Percentiles rank a stretch among this genome's conserved stretches.
Conservation (phyloP, 2,329 filamentous ascomycete genomes). For the Furcasterigmium sp. region DNA sequence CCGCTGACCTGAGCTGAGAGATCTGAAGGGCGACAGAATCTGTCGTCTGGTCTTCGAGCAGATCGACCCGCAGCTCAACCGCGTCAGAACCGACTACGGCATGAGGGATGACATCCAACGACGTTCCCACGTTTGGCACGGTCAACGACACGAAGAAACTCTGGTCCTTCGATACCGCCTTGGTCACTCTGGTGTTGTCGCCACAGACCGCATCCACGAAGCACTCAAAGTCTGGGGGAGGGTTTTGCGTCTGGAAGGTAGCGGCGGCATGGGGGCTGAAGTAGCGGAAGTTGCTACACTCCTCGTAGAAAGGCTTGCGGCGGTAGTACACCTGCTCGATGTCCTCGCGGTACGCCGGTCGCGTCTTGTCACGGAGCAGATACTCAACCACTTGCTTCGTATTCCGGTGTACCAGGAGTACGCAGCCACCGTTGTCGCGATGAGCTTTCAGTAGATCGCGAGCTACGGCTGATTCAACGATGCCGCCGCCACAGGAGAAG, state of each 20-base stretch:
- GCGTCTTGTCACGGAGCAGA: conserved; percentile 79
- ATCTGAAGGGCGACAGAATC: conserved; percentile 82
- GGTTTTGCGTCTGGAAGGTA: conserved; percentile 5
- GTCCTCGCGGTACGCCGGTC: conserved; percentile 88
- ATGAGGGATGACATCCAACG: conserved; percentile 59
- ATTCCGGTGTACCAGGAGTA: conserved; percentile 82
- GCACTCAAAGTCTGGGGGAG: conserved; percentile 56
- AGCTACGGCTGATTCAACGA: conserved; percentile 81
- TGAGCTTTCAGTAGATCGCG: conserved; percentile 71
- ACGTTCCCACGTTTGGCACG: conserved; percentile 64
- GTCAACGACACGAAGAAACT: conserved; percentile 95
- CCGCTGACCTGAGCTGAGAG: conserved; percentile 66
- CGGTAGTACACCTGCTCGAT: conserved; percentile 88
- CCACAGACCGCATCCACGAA: conserved; percentile 51
- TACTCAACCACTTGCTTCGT: conserved; percentile 86
- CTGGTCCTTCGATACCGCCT: conserved; percentile 46
- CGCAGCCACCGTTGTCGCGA: conserved; percentile 70
- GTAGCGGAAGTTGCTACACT: conserved; percentile 93
- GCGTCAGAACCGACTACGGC: conserved; percentile 85
- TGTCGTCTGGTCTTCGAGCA: conserved; percentile 69
- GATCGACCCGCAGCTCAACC: conserved; percentile 88
- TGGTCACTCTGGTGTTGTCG: conserved; percentile 6
- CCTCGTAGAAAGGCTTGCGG: conserved; percentile 81
- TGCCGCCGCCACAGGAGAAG: conserved; percentile 89
- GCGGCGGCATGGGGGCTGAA: conserved; percentile 63